A percentile compares a stretch with the other conserved stretches of the same genome.
phyloP scores from a whole-genome alignment of 306 rosid species.

The Castanea crenata region DNA sequence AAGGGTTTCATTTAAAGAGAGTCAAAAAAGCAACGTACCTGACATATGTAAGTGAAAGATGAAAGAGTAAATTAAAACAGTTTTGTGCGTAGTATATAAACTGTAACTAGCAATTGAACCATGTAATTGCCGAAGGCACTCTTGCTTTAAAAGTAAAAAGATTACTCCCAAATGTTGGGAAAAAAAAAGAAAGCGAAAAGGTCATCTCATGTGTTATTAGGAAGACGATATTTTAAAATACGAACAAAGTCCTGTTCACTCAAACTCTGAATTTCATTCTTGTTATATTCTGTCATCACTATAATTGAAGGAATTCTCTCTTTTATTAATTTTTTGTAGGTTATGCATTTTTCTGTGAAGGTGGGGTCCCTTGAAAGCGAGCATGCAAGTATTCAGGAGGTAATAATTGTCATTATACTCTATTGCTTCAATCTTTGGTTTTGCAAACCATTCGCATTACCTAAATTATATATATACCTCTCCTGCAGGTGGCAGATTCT shows the following conservation, averaged over 20 bases:
- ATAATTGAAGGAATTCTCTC: not conserved
- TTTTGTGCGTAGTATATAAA: no score
- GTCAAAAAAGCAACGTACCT: no score
- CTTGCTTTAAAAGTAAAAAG: not conserved
- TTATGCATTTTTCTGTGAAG: conserved; percentile 65
- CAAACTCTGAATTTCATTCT: not conserved
- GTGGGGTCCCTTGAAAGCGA: conserved; percentile 45
- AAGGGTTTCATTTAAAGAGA: no score
- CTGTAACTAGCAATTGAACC: not conserved
- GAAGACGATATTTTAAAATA: not conserved
- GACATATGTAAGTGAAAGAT: no score
- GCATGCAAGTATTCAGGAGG: conserved; percentile 60
- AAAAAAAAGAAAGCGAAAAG: not conserved
- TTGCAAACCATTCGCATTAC: not conserved
- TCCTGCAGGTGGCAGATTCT: conserved; percentile 70
- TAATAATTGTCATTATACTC: conserved; percentile 18
- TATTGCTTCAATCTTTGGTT: not conserved
- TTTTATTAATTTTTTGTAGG: conserved; percentile 41
- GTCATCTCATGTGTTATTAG: not conserved
- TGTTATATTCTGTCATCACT: not conserved
- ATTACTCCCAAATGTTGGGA: not conserved
- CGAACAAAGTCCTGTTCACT: not conserved
- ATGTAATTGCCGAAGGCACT: not conserved
- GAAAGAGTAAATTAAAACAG: no score
- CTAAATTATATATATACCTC: not conserved